Evolutionary conservation across 805 yeast genomes (phyloP).

Genomic region (Schizosaccharomyces cryophilus): DNA sequence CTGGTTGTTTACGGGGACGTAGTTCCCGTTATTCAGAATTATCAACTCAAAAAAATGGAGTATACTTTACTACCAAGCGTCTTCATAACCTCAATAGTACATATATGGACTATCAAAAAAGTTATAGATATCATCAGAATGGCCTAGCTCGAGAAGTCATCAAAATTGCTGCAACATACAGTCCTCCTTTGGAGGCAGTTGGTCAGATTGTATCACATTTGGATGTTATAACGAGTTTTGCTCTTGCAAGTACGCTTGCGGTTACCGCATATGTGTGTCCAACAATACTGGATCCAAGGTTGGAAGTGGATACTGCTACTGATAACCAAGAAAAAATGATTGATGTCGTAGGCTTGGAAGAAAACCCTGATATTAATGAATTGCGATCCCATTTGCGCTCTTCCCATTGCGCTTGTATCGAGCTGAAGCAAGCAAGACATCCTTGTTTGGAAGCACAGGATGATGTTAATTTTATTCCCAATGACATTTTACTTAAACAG

Average conservation of each 20-base stretch:
- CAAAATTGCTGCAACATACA: constrained; percentile 54
- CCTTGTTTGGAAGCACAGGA: constrained; percentile 89
- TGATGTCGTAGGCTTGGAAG: not conserved
- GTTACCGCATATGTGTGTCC: constrained; percentile 67
- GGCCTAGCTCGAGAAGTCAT: constrained; percentile 65
- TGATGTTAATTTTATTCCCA: constrained; percentile 70
- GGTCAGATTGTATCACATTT: constrained; percentile 41
- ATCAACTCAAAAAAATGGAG: constrained; percentile 87
- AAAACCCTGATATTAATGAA: not conserved
- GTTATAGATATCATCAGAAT: constrained; percentile 52
- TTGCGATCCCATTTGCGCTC: not conserved
- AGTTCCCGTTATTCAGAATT: constrained; percentile 37
- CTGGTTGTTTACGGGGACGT: constrained; percentile 39
- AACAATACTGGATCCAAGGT: constrained; percentile 6
- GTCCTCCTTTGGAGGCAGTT: constrained; percentile 49
- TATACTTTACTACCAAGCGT: constrained; percentile 56
- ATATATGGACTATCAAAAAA: constrained; percentile 31
- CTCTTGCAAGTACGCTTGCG: constrained; percentile 61
- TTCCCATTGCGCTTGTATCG: constrained; percentile 11
- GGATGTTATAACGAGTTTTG: constrained; percentile 69
- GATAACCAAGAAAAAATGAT: not conserved
- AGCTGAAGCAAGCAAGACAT: constrained; percentile 60
- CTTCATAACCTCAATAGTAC: constrained; percentile 36
- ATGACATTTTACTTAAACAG: constrained; percentile 49
- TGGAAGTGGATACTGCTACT: not conserved